phyloP scores from a whole-genome alignment of 2,329 filamentous ascomycete species.

The Cercospora zeina region DNA sequence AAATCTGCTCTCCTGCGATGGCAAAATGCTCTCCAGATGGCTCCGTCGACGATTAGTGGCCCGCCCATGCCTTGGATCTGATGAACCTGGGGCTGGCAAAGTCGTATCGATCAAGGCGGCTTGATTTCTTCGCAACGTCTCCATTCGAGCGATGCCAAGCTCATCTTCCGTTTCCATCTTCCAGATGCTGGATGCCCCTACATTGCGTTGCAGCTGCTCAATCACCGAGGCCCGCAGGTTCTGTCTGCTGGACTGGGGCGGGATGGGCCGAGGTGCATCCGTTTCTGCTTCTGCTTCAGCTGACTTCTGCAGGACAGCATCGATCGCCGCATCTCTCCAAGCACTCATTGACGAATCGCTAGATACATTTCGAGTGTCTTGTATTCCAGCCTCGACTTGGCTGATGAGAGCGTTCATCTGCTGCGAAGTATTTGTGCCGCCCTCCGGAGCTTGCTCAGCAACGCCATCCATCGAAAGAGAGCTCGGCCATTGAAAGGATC shows the following conservation, averaged over 20 bases:
- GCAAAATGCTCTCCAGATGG: not conserved
- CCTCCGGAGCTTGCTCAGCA: not conserved
- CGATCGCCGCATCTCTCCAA: conserved; percentile 18
- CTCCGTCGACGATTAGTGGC: not conserved
- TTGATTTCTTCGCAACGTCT: conserved; percentile 1
- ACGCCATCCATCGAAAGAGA: not conserved
- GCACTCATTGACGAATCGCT: conserved; percentile 1
- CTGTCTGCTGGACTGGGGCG: conserved; percentile 1
- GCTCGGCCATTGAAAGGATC: not conserved
- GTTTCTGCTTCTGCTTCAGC: conserved; percentile 5
- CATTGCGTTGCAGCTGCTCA: not conserved
- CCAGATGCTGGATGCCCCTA: not conserved
- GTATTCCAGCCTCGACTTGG: not conserved
- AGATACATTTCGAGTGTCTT: not conserved
- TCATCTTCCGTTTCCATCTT: not conserved
- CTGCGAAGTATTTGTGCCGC: not conserved
- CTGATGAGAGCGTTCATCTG: not conserved
- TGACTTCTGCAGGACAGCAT: conserved; percentile 14
- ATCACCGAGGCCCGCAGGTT: conserved; percentile 5
- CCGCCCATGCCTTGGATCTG: not conserved
- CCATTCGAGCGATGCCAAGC: not conserved
- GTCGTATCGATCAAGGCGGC: not conserved
- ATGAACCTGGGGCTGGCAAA: not conserved
- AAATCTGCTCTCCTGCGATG: conserved; percentile 5
- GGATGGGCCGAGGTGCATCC: conserved; percentile 1